phyloP scores from a whole-genome alignment of 768 basidiomycete species.

The Cantharellus anzutake region DNA sequence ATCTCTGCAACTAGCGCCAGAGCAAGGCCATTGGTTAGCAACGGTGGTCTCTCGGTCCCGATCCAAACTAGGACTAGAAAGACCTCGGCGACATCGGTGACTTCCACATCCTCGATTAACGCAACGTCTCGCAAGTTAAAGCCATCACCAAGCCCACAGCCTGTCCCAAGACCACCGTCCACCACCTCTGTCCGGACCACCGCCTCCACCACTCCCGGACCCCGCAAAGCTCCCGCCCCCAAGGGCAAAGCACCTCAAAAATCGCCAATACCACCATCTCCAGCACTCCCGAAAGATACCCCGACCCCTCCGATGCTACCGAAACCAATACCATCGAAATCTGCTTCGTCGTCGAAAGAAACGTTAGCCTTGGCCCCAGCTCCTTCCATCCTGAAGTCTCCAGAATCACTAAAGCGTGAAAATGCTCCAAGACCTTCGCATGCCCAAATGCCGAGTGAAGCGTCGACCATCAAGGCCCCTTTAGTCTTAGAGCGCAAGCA shows the following conservation, averaged over 20 bases:
- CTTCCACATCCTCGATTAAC: neutral
- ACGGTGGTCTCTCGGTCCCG: neutral
- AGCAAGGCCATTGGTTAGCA: neutral
- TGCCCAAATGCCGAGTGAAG: neutral
- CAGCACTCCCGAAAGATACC: neutral
- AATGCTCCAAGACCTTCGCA: neutral
- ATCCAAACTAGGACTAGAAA: neutral
- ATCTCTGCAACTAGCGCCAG: neutral
- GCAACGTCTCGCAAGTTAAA: neutral
- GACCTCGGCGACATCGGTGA: slow-evolving; percentile 3
- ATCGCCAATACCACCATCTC: neutral
- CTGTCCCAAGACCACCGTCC: slow-evolving; percentile 11
- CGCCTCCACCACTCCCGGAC: slow-evolving; percentile 11
- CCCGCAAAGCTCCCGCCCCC: neutral
- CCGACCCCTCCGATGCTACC: neutral
- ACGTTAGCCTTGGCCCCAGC: neutral
- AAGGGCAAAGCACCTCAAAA: slow-evolving; percentile 3
- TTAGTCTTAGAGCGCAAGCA: slow-evolving; percentile 18
- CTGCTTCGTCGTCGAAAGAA: neutral
- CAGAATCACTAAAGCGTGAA: neutral
- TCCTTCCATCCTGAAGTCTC: neutral
- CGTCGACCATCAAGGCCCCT: neutral
- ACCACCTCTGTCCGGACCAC: slow-evolving; percentile 16
- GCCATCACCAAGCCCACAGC: neutral
- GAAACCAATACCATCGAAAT: neutral